Base-by-base conservation (phyloP, 306 rosid species). In the Arachis hypogaea region DNA sequence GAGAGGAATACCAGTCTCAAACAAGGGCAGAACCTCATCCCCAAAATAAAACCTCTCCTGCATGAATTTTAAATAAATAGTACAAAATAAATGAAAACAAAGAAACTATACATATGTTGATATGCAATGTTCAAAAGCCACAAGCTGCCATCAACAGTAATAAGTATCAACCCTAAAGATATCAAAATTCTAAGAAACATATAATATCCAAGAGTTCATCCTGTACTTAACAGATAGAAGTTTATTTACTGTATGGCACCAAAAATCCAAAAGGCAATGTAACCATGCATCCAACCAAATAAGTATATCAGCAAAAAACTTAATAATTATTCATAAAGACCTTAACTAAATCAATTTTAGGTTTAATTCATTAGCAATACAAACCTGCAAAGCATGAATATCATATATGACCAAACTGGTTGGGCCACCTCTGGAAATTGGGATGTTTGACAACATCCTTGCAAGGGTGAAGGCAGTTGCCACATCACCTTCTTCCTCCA, bases 401-500 rank as follows among this genome's bases (percentile, higher is more conserved):
- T 94, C 99, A 81, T 92, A 94, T 78, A 86, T 88, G 72, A 94
- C 90, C 65, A 94, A 76, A 75, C 99, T 94, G 70, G 93, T 88
- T 6, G 99, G 99, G 60, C 99, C 99, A 72, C 99, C 99, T 82
- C 91, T 92, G 12, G 99, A 91, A 61, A 94, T 84, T 43, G 99
- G 99, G 74, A 94, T 94, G 71, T 94, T 83, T 29, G 97, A 83
- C 78, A 94, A 83, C 96, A 94, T 89, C 84, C 99, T 85, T 2
- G 99, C 94, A 68, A 94, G 88, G 83, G 99, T 94, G 87, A 92
- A 92, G 16, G 99, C 99, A 78, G 99, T 94, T 33, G 97, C 97
- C 18, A 94, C 99, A 81, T 94, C 99, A 74, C 99, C 99, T 84
- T 94, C 99, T 77, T 94, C 99, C 80, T 94, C 99, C 99, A 94